Base-by-base conservation (phyloP, 2,329 filamentous ascomycete genomes). In the Claviceps sorghi region DNA sequence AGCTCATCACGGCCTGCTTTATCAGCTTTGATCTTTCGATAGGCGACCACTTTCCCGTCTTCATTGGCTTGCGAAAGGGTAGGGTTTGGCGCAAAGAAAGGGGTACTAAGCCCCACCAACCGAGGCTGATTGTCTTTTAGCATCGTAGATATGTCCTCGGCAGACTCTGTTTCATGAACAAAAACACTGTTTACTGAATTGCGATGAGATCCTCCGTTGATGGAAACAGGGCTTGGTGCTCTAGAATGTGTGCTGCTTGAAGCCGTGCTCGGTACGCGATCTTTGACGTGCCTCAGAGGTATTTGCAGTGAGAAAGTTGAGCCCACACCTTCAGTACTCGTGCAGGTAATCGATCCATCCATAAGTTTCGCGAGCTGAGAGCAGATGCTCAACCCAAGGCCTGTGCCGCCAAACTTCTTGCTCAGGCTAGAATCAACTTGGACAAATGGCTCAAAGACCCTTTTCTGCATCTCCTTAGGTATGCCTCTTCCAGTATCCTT, bases 381-480 rank as follows among this genome's bases (percentile, higher is more conserved):
- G 67, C 88, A 95, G 60, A 96, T 96, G 61, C 86, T 91, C 52
- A 96, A 67, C 1, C 90, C 90, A 1, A 95, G 72, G 4, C 90
- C 90, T 1, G 90, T 95, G 17, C 90, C 90, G 19, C 88, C 88
- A 62, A 84, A 94, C 62, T 93, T 93, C 66, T 88, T 94, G 70
- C 86, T 94, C 17, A 96, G 70, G 1, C 88, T 86, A 1, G 93
- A 71, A 62, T 95, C 89, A n/a, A 86, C 90, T 66, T 96, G 90
- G 0, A 95, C 86, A 62, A 96, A 96, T 0, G 90, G 90, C 65
- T 95, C 90, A 63, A 96, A 96, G 10, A 96, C 88, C 58, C 83
- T 83, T 53, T 86, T 74, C 59, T 89, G 88, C 65, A 94, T 79
- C 57, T 84, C 72, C 7, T 82, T 78, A 0, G 88, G 80, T 52